phyloP scores from a whole-genome alignment of 805 yeast species.

The Wickerhamiella musiphila region DNA sequence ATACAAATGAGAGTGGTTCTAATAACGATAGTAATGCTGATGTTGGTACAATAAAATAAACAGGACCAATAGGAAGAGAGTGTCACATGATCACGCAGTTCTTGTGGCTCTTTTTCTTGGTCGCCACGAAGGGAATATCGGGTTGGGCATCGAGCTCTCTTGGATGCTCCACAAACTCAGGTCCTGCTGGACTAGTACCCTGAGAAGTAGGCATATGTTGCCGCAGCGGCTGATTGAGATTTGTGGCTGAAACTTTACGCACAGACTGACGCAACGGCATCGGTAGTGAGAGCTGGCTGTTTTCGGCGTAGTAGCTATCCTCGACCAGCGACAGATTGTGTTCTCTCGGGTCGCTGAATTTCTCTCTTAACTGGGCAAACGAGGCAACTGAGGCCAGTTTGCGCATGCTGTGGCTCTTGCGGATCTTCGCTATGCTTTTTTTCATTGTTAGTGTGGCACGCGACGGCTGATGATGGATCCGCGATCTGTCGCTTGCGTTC shows the following conservation, averaged over 20 bases:
- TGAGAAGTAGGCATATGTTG: neutral
- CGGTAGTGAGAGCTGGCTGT: neutral
- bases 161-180: neutral
- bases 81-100: neutral
- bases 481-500: constrained; percentile 5
- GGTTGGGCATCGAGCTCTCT: neutral
- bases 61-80: neutral
- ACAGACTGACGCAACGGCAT: neutral
- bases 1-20: neutral
- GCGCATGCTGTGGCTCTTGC: constrained; percentile 9
- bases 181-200: neutral
- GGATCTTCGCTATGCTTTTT: constrained; percentile 9
- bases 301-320: neutral
- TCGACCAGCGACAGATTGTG: neutral
- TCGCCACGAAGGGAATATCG: neutral
- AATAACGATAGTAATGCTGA: too few relatives aligned
- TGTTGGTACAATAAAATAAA: neutral
- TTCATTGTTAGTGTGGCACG: constrained; percentile 9
- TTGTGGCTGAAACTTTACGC: neutral
- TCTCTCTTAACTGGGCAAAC: neutral
- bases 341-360: neutral
- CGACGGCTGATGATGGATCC: constrained; percentile 6
- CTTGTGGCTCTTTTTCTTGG: neutral
- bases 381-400: neutral
- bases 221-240: neutral